phyloP scores from a whole-genome alignment of 345 rosid genomes.

The Nasturtium officinale region DNA sequence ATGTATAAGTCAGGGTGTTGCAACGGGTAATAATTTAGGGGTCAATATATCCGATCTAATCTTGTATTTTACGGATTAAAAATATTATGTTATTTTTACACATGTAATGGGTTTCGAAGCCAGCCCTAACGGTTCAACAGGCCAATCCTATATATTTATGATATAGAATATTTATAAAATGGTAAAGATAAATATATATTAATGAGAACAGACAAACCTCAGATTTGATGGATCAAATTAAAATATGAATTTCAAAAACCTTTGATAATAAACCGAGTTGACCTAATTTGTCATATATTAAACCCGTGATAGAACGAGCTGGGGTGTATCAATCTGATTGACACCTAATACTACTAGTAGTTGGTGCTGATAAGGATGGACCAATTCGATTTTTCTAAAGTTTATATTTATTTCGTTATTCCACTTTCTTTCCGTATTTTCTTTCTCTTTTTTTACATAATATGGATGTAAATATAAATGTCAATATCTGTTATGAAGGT shows the following conservation, averaged over 20 bases:
- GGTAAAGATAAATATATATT: neutral
- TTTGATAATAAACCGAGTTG: too few species aligned
- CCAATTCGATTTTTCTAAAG: slow-evolving; percentile 25
- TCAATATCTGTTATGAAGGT: slow-evolving; percentile 10
- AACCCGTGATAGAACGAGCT: slow-evolving; percentile 26
- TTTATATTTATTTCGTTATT: neutral
- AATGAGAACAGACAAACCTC: neutral
- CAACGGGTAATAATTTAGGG: neutral
- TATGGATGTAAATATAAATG: slow-evolving; percentile 21
- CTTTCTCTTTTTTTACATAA: neutral
- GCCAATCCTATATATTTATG: neutral
- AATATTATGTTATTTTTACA: neutral
- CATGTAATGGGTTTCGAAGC: neutral
- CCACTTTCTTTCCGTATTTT: slow-evolving; percentile 21
- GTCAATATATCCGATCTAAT: neutral
- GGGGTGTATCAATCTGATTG: slow-evolving; percentile 16
- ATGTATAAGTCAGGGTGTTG: neutral
- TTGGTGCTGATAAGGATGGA: slow-evolving; percentile 43
- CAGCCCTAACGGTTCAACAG: neutral
- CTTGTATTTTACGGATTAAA: neutral
- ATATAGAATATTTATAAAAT: neutral
- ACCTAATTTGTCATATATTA: slow-evolving; percentile 9
- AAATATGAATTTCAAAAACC: neutral
- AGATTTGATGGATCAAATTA: neutral
- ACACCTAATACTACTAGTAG: slow-evolving; percentile 40